These are phyloP conservation scores for Gossypioides kirkii DNA, from an alignment of 345 rosid genomes.

Conservation along the genomic window DNA sequence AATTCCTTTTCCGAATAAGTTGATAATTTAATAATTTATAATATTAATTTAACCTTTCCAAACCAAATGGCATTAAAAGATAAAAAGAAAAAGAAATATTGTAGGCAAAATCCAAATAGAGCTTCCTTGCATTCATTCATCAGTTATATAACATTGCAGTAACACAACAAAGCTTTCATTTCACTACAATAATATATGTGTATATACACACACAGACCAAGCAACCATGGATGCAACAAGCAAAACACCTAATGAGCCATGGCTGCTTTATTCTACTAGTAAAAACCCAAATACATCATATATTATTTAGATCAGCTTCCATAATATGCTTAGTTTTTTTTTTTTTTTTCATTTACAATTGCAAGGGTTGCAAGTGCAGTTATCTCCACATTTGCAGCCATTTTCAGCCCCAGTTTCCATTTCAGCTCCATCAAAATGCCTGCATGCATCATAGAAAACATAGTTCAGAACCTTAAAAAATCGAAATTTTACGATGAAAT, in stretches of 20 bases:
- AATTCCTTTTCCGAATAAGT: too few relatives aligned
- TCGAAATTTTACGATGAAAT: neutral
- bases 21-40: too few relatives aligned
- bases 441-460: neutral
- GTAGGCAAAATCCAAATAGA: too few relatives aligned
- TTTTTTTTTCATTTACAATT: slow-evolving; percentile 53
- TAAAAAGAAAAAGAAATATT: too few relatives aligned
- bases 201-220: neutral
- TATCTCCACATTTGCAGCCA: slow-evolving; percentile 73
- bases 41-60: too few relatives aligned
- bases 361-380: slow-evolving; percentile 89
- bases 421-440: slow-evolving; percentile 48
- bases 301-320: neutral
- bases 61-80: too few relatives aligned
- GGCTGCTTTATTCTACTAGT: slow-evolving; percentile 10
- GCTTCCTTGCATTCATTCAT: too few relatives aligned
- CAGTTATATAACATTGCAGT: too few relatives aligned
- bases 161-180: too few relatives aligned
- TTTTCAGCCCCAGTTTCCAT: slow-evolving; percentile 50
- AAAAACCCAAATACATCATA: neutral
- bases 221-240: slow-evolving; percentile 2
- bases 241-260: neutral
- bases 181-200: too few relatives aligned
- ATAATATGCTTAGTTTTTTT: neutral
- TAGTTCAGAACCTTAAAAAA: neutral